Percentiles rank a stretch among this genome's conserved stretches.
Evolutionary conservation across 441 rosid species (phyloP).

Genomic region (Cnidoscolus chayamansa): DNA sequence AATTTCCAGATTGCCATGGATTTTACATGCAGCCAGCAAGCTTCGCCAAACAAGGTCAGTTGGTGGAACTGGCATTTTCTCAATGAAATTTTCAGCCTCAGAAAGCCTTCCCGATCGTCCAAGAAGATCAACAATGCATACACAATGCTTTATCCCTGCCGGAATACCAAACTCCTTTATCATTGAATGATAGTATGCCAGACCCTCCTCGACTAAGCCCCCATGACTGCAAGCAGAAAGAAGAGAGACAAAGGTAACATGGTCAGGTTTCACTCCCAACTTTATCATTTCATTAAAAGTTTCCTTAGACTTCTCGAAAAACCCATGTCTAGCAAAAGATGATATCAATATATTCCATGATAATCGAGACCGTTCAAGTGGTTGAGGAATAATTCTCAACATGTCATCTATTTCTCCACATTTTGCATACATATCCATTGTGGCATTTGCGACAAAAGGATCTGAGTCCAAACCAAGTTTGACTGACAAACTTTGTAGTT

Average conservation of each 20-base stretch:
- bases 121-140: slow-evolving; percentile 86
- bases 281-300: slow-evolving; percentile 70
- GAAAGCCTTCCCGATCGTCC: slow-evolving; percentile 78
- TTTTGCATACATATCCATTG: slow-evolving; percentile 86
- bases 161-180: slow-evolving; percentile 51
- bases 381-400: slow-evolving; percentile 49
- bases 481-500: slow-evolving; percentile 57
- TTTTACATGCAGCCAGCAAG: slow-evolving; percentile 72
- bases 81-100: slow-evolving; percentile 63
- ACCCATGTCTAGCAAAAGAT: slow-evolving; percentile 76
- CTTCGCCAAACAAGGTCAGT: slow-evolving; percentile 73
- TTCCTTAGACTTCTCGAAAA: slow-evolving; percentile 55
- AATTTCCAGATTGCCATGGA: slow-evolving; percentile 63
- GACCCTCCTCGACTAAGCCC: slow-evolving; percentile 81
- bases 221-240: slow-evolving; percentile 89
- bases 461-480: slow-evolving; percentile 64
- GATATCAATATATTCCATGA: slow-evolving; percentile 84
- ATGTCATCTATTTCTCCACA: slow-evolving; percentile 75
- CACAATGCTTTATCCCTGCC: slow-evolving; percentile 66
- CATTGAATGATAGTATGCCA: slow-evolving; percentile 59
- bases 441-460: slow-evolving; percentile 54
- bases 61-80: slow-evolving; percentile 63
- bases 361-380: slow-evolving; percentile 41
- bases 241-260: slow-evolving; percentile 80
- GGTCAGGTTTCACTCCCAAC: slow-evolving; percentile 61